phyloP scores from a whole-genome alignment of 169 alveolate species.

The Eimeria necatrix region DNA sequence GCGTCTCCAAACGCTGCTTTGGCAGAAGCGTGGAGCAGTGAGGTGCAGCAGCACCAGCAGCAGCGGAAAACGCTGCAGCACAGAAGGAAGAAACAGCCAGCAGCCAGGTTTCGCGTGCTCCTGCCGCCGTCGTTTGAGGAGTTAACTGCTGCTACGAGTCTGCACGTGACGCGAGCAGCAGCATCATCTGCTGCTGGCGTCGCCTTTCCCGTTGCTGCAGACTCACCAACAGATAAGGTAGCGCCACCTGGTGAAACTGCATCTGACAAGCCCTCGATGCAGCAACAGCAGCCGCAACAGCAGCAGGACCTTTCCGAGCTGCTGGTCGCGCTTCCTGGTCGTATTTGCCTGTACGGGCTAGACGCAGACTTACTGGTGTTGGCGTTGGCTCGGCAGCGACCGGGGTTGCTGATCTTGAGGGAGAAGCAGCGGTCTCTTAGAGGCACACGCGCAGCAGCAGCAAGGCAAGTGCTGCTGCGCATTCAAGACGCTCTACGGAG shows the following conservation, averaged over 20 bases:
- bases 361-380: slow-evolving; percentile 99
- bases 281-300: slow-evolving; percentile 66
- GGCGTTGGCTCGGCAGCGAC: slow-evolving; percentile 97
- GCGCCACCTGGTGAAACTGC: background rate
- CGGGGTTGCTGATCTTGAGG: slow-evolving; percentile 95
- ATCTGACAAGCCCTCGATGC: background rate
- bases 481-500: background rate
- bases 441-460: slow-evolving; percentile 65
- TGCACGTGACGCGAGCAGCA: slow-evolving; percentile 8
- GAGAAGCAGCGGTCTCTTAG: slow-evolving; percentile 87
- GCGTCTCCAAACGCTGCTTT: slow-evolving; percentile 9
- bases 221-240: background rate
- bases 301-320: slow-evolving; percentile 3
- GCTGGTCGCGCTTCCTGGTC: slow-evolving; percentile 69
- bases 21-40: slow-evolving; percentile 36
- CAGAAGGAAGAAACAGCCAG: background rate
- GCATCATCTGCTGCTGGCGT: slow-evolving; percentile 4
- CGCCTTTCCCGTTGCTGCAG: background rate
- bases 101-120: background rate
- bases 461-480: slow-evolving; percentile 70
- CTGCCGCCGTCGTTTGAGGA: slow-evolving; percentile 43
- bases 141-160: background rate
- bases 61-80: slow-evolving; percentile 56
- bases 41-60: slow-evolving; percentile 76
- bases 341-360: slow-evolving; percentile 97